A percentile compares a stretch with the other conserved stretches of the same genome.
phyloP scores from a whole-genome alignment of 2,329 filamentous ascomycete genomes.

The Rutstroemia sydowiana region DNA sequence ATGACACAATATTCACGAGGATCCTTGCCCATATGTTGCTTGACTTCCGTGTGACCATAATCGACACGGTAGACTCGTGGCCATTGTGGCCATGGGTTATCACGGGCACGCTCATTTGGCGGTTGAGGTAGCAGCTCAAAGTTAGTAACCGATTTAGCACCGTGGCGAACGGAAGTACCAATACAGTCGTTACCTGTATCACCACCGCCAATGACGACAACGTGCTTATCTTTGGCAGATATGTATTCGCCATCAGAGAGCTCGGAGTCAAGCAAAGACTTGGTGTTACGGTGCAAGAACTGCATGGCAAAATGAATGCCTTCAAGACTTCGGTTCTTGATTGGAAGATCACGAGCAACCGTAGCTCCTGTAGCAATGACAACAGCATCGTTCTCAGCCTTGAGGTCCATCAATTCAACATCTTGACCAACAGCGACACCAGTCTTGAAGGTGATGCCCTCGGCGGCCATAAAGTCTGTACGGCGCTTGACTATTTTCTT shows the following conservation, averaged over 20 bases:
- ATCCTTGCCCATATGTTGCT: constrained; percentile 92
- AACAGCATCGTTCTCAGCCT: constrained; percentile 70
- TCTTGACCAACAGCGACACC: constrained; percentile 72
- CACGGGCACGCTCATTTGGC: constrained; percentile 77
- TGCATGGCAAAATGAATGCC: constrained; percentile 97
- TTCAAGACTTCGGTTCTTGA: constrained; percentile 78
- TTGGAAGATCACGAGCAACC: constrained; percentile 85
- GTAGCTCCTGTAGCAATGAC: constrained; percentile 90
- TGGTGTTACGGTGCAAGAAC: constrained; percentile 95
- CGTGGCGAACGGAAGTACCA: constrained; percentile 90
- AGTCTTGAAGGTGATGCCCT: constrained; percentile 78
- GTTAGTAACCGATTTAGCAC: constrained; percentile 92
- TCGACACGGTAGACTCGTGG: constrained; percentile 97
- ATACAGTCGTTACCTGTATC: constrained; percentile 98
- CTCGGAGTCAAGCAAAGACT: constrained; percentile 89
- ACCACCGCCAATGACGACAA: constrained; percentile 94
- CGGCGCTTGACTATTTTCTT: constrained; percentile 95
- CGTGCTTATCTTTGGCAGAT: constrained; percentile 90
- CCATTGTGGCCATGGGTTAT: constrained; percentile 99
- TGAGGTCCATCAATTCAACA: constrained; percentile 62
- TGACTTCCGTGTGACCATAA: constrained; percentile 92
- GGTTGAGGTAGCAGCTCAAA: constrained; percentile 94
- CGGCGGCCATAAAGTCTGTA: constrained; percentile 87
- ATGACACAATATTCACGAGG: constrained; percentile 97
- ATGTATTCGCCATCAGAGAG: constrained; percentile 81